Base-by-base conservation (phyloP, 2,329 filamentous ascomycete genomes). In the Akanthomyces uredinophilus region DNA sequence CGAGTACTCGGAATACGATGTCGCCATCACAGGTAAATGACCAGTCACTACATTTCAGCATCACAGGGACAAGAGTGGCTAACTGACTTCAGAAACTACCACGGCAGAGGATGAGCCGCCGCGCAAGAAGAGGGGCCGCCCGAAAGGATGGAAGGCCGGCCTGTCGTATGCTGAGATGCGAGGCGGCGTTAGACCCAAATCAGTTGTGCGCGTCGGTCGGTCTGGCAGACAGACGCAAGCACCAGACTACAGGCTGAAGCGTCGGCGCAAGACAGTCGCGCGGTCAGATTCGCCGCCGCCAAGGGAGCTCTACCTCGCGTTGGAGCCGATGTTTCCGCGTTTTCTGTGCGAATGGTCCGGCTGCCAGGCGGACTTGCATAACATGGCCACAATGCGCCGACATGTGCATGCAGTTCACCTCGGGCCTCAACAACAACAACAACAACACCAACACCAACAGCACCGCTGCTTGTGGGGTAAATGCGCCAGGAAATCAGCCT, bases 291-390 rank as follows among this genome's bases (percentile, higher is more conserved):
- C 75, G 5, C 75, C 74, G 18, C 71, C 75, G 16, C 74, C 77
- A 0, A 69, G 73, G 50, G 73, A 77, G 14, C 69, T 77, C 32
- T 85, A 83, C 63, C 68, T 72, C 32, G 68, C 65, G 22, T 69
- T 78, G 24, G 69, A 76, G 24, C 77, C 81, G 6, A 72, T 71
- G 5, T 87, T 82, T 66, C 62, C 78, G n/a, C 70, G 77, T 2
- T 88, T 84, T 67, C 63, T 79, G 11, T 88, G 86, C 70, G 83
- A 87, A 69, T 88, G 86, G 86, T 65, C 73, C 24, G 75, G 75
- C 0, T 88, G 86, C 68, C 78, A 76, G 35, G 85, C 85, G 4
- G 82, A 87, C 71, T 74, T 88, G 51, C 84, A 87, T 56, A 88
- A 88, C 67, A 71, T 87, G 62, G 81, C 82, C 14, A 88, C 84